Conservation (phyloP, 441 rosid species). For the Corymbia calophylla region DNA sequence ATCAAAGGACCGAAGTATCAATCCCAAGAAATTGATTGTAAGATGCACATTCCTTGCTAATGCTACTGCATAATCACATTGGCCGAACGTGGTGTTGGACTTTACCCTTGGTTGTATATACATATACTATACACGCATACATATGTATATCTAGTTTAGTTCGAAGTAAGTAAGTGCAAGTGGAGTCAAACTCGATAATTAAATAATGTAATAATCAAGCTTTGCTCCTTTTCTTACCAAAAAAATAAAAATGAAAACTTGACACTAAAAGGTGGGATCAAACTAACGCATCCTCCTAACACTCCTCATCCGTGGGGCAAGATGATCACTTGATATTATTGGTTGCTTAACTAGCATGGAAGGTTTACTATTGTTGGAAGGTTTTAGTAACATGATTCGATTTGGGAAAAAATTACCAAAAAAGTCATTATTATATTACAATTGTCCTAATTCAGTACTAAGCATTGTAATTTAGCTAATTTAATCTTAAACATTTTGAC, state of each 20-base stretch:
- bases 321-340: not conserved
- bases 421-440: too few relatives aligned
- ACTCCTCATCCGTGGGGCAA: not conserved
- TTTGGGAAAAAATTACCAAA: too few relatives aligned
- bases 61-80: not conserved
- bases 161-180: not conserved
- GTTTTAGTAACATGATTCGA: not conserved
- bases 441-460: fast-evolving
- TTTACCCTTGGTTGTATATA: not conserved
- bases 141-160: not conserved
- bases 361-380: not conserved
- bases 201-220: too few relatives aligned
- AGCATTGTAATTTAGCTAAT: too few relatives aligned
- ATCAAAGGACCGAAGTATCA: not conserved
- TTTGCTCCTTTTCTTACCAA: not conserved
- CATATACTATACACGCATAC: not conserved
- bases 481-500: too few relatives aligned
- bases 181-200: fast-evolving
- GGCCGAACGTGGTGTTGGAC: not conserved
- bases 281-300: not conserved
- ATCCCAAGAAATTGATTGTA: not conserved
- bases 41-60: not conserved
- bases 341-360: not conserved
- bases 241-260: not conserved
- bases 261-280: not conserved